These are phyloP conservation scores for Colletotrichum liriopes DNA, from an alignment of 2,329 filamentous ascomycete species.

Conservation along the genomic window DNA sequence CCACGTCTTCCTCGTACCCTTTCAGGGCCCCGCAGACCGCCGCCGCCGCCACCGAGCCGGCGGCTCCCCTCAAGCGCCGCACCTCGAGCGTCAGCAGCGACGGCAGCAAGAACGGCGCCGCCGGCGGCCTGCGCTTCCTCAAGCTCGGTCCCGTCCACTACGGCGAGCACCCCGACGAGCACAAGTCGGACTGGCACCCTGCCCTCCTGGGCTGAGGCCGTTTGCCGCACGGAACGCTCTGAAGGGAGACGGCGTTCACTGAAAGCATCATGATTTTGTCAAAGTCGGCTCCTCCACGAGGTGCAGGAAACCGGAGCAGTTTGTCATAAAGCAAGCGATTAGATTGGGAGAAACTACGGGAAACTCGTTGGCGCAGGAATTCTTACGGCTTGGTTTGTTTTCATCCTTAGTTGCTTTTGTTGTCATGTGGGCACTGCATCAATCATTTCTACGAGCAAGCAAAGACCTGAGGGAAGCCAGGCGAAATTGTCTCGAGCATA, in stretches of 20 bases:
- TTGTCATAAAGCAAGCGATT: conserved; percentile 27
- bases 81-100: conserved; percentile 70
- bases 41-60: conserved; percentile 48
- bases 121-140: conserved; percentile 65
- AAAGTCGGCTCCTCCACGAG: neutral
- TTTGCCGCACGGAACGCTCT: neutral
- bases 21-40: conserved; percentile 53
- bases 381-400: neutral
- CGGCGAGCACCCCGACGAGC: conserved; percentile 71
- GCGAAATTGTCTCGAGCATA: conserved; percentile 8
- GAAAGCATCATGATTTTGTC: conserved; percentile 7
- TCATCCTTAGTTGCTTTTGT: too few species aligned
- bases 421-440: neutral
- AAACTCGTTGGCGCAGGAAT: conserved; percentile 8
- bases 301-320: conserved; percentile 27
- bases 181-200: conserved; percentile 58
- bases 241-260: neutral
- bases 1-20: conserved; percentile 71
- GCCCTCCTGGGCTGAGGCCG: conserved; percentile 25
- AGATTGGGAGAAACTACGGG: conserved; percentile 3
- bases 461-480: neutral
- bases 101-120: conserved; percentile 48
- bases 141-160: conserved; percentile 77
- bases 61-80: conserved; percentile 58
- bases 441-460: neutral